Conservation (phyloP, 495 filamentous ascomycete genomes). For the Podospora pseudoanserina region DNA sequence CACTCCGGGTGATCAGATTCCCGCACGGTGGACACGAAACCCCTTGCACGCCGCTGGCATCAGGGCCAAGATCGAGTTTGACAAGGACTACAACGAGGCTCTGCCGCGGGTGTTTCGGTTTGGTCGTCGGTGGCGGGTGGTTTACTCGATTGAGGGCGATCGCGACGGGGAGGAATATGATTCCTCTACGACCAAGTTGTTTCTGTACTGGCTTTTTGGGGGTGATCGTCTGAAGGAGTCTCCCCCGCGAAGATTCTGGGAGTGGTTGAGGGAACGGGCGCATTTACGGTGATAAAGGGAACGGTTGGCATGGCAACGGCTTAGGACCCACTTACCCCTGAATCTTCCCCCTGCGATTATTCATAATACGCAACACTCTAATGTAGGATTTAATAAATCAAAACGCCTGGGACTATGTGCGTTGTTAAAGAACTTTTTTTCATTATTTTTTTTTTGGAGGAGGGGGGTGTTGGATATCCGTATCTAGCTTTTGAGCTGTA, state of each 20-base stretch:
- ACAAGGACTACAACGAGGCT: neutral
- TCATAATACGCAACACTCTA: too few species aligned
- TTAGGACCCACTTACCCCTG: neutral
- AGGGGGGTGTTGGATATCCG: too few species aligned
- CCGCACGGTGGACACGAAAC: too few species aligned
- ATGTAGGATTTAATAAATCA: too few species aligned
- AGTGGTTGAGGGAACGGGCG: neutral
- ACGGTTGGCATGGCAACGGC: neutral
- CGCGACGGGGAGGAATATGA: neutral
- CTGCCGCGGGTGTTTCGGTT: neutral
- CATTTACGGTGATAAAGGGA: neutral
- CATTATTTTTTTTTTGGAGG: too few species aligned
- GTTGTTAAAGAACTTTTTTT: too few species aligned
- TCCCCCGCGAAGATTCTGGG: neutral
- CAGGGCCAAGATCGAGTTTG: neutral
- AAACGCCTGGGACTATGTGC: too few species aligned
- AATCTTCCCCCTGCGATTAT: neutral
- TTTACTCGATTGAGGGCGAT: neutral
- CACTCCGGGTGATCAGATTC: neutral
- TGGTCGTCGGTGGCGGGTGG: neutral
- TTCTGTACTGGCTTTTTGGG: conserved; percentile 3
- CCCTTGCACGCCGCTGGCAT: neutral
- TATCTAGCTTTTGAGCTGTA: too few species aligned
- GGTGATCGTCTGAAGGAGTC: neutral
- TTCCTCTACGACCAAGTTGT: neutral